Conservation (phyloP, 129 eudicot species). For the Lactuca sativa region DNA sequence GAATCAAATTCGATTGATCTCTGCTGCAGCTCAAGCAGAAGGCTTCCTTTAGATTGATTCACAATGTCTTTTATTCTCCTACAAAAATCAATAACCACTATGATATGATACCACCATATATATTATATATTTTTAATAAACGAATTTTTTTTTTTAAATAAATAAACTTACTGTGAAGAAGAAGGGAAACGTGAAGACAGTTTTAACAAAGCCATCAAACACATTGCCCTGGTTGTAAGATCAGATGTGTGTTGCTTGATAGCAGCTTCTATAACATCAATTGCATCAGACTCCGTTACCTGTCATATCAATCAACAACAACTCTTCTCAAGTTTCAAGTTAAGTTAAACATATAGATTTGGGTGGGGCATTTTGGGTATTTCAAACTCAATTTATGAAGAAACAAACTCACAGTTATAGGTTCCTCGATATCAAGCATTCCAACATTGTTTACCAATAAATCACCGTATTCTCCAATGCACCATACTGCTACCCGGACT, state of each 20-base stretch:
- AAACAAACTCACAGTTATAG: slow-evolving; percentile 56
- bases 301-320: slow-evolving; percentile 31
- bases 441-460: slow-evolving; percentile 83
- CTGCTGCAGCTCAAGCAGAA: slow-evolving; percentile 94
- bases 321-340: not conserved
- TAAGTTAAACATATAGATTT: slow-evolving; percentile 1
- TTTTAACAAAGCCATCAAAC: slow-evolving; percentile 85
- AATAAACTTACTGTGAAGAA: slow-evolving; percentile 73
- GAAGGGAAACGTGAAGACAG: slow-evolving; percentile 93
- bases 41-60: slow-evolving; percentile 77
- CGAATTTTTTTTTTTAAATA: not conserved
- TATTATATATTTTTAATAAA: not conserved
- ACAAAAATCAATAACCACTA: slow-evolving; percentile 6
- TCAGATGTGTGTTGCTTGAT: slow-evolving; percentile 69
- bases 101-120: slow-evolving; percentile 9
- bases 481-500: slow-evolving; percentile 93
- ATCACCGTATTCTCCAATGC: slow-evolving; percentile 98
- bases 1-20: slow-evolving; percentile 90
- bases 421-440: slow-evolving; percentile 82
- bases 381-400: slow-evolving; percentile 6
- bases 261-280: slow-evolving; percentile 77
- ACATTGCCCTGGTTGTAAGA: slow-evolving; percentile 88
- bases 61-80: slow-evolving; percentile 87
- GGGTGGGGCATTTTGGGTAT: not conserved
- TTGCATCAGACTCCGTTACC: slow-evolving; percentile 91